A percentile compares a stretch with the other conserved stretches of the same genome.
Evolutionary conservation across 2,329 filamentous ascomycete species (phyloP).

Genomic region (Xylariomycetidae sp.): DNA sequence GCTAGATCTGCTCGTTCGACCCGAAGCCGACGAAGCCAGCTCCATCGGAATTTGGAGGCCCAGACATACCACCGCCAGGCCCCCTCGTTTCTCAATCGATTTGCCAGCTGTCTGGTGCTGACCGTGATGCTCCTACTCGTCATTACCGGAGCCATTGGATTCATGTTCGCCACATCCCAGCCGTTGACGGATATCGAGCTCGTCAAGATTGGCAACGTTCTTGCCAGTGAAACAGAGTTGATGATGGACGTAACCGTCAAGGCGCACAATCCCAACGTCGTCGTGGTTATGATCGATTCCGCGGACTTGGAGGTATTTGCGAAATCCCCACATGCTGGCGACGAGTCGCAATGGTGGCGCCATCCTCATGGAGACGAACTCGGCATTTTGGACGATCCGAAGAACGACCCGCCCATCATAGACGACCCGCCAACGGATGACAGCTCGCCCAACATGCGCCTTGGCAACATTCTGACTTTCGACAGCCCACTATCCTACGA

Average conservation of each 20-base stretch:
- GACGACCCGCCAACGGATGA: slow-evolving; percentile 57
- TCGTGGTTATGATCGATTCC: slow-evolving; percentile 77
- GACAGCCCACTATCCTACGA: slow-evolving; percentile 87
- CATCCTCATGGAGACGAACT: slow-evolving; percentile 29
- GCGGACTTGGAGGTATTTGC: slow-evolving; percentile 92
- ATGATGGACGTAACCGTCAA: slow-evolving; percentile 88
- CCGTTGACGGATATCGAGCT: slow-evolving; percentile 75
- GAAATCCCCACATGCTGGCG: slow-evolving; percentile 83
- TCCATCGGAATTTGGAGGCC: slow-evolving; percentile 65
- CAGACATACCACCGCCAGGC: slow-evolving; percentile 59
- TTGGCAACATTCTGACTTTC: slow-evolving; percentile 83
- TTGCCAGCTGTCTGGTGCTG: slow-evolving; percentile 83
- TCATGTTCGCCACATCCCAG: slow-evolving; percentile 88
- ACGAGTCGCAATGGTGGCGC: slow-evolving; percentile 55
- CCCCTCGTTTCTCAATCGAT: slow-evolving; percentile 61
- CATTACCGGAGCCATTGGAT: slow-evolving; percentile 77
- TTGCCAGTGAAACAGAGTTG: slow-evolving; percentile 89
- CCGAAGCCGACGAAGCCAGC: slow-evolving; percentile 48
- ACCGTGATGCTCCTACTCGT: slow-evolving; percentile 74
- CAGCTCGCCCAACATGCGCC: slow-evolving; percentile 73
- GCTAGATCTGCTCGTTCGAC: slow-evolving; percentile 53
- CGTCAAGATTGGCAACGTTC: slow-evolving; percentile 76
- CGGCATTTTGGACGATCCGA: slow-evolving; percentile 30
- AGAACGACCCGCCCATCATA: slow-evolving; percentile 34
- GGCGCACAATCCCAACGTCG: slow-evolving; percentile 88